Percentiles rank a stretch among this genome's conserved stretches.
phyloP scores from a whole-genome alignment of 345 rosid species.

The Eucalyptus regnans region DNA sequence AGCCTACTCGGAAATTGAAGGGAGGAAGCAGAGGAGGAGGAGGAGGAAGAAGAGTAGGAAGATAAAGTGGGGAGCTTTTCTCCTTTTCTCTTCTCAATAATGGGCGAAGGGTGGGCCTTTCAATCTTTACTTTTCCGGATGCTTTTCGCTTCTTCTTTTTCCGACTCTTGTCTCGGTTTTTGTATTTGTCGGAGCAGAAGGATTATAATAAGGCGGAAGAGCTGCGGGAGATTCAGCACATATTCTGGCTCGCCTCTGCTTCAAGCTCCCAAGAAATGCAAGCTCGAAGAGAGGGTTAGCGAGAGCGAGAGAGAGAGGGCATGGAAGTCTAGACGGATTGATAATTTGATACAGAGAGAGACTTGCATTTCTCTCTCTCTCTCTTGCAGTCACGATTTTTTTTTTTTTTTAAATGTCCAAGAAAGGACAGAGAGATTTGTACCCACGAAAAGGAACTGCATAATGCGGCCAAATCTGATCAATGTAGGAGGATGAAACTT shows the following conservation, averaged over 20 bases:
- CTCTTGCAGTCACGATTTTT: neutral
- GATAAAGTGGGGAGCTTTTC: neutral
- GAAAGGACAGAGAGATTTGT: neutral
- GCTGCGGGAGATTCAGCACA: conserved; percentile 9
- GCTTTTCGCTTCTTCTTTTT: neutral
- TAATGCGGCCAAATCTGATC: neutral
- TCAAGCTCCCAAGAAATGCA: neutral
- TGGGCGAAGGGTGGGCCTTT: neutral
- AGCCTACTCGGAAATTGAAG: neutral
- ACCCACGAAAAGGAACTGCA: neutral
- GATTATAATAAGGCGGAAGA: neutral
- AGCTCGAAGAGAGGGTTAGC: neutral
- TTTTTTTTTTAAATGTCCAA: neutral
- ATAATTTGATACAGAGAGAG: neutral
- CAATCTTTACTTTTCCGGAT: neutral
- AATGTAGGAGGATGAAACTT: neutral
- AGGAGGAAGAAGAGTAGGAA: neutral
- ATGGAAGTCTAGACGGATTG: neutral
- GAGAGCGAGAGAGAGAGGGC: neutral
- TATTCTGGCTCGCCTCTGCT: neutral
- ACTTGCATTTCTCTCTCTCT: neutral
- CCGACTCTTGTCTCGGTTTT: neutral
- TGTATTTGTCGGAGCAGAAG: neutral
- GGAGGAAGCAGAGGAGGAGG: neutral
- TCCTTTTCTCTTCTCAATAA: neutral